Evolutionary conservation across 2,329 filamentous ascomycete genomes (phyloP).

Genomic region (Allantophomopsis cytisporea): DNA sequence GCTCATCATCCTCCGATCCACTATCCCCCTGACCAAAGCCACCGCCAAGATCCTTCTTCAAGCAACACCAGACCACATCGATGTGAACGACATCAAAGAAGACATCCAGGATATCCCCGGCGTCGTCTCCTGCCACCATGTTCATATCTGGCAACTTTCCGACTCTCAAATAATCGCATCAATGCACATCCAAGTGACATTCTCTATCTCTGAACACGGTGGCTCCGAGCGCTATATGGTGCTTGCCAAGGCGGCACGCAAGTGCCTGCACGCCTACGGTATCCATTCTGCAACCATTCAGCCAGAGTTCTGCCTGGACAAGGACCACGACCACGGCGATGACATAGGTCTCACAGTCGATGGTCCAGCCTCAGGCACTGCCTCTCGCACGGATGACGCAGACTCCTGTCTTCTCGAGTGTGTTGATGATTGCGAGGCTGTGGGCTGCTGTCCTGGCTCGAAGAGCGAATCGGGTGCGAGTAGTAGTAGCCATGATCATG

Average conservation of each 20-base stretch:
- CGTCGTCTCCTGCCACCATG: slow-evolving; percentile 82
- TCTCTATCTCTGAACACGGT: slow-evolving; percentile 73
- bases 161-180: slow-evolving; percentile 91
- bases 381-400: slow-evolving; percentile 11
- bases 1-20: slow-evolving; percentile 58
- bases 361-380: slow-evolving; percentile 6
- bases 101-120: slow-evolving; percentile 80
- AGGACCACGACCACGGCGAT: slow-evolving; percentile 15
- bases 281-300: slow-evolving; percentile 98
- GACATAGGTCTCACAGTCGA: slow-evolving; percentile 10
- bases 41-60: slow-evolving; percentile 84
- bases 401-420: slow-evolving; percentile 19
- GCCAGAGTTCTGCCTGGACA: slow-evolving; percentile 64
- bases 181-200: slow-evolving; percentile 84
- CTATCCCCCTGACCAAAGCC: slow-evolving; percentile 65
- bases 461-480: slow-evolving; percentile 5
- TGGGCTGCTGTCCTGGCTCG: slow-evolving; percentile 15
- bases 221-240: slow-evolving; percentile 71
- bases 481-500: slow-evolving; percentile 13
- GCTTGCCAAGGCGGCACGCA: slow-evolving; percentile 67
- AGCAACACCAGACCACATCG: slow-evolving; percentile 80
- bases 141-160: slow-evolving; percentile 95
- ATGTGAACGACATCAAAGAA: slow-evolving; percentile 78
- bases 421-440: slow-evolving; percentile 19
- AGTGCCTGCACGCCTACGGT: slow-evolving; percentile 86